These are phyloP conservation scores for Kentomonas sorsogonicus DNA, from an alignment of 208 protist species.

Conservation along the genomic window DNA sequence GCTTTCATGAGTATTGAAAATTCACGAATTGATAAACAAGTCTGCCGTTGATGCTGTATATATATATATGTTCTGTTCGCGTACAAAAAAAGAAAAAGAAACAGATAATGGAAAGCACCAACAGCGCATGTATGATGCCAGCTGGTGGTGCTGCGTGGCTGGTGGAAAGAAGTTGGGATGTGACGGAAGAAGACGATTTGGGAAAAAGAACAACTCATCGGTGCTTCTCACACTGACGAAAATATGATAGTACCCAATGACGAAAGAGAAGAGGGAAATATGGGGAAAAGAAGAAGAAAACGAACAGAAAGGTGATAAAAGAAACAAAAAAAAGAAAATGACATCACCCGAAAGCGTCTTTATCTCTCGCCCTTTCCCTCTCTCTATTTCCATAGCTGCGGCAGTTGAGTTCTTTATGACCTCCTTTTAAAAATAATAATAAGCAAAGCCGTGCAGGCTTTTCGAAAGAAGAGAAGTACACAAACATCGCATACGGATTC, in stretches of 20 bases:
- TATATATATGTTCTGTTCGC: too few relatives aligned
- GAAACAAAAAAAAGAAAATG: slow-evolving; percentile 2
- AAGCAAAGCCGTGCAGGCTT: background rate
- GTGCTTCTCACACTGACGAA: too few relatives aligned
- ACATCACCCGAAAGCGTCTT: background rate
- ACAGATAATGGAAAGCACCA: slow-evolving; percentile 14
- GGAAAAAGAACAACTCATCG: slow-evolving; percentile 1
- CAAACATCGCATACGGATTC: background rate
- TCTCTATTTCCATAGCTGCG: too few relatives aligned
- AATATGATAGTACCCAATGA: too few relatives aligned
- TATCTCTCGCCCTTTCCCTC: too few relatives aligned
- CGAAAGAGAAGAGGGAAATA: slow-evolving; percentile 14
- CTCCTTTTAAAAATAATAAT: too few relatives aligned
- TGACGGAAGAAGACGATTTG: slow-evolving; percentile 9
- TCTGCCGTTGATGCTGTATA: too few relatives aligned
- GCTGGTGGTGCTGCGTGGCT: too few relatives aligned
- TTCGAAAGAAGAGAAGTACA: background rate
- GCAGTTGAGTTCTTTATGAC: too few relatives aligned
- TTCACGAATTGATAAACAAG: too few relatives aligned
- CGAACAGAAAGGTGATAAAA: background rate
- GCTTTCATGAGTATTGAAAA: too few relatives aligned
- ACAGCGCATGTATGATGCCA: background rate
- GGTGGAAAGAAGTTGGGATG: too few relatives aligned
- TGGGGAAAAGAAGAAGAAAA: slow-evolving; percentile 7
- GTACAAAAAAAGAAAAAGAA: slow-evolving; percentile 15